Evolutionary conservation across 345 rosid species (phyloP), one percentile per base, ranked within the genome.

Genomic region (Rhodamnia argentea): DNA sequence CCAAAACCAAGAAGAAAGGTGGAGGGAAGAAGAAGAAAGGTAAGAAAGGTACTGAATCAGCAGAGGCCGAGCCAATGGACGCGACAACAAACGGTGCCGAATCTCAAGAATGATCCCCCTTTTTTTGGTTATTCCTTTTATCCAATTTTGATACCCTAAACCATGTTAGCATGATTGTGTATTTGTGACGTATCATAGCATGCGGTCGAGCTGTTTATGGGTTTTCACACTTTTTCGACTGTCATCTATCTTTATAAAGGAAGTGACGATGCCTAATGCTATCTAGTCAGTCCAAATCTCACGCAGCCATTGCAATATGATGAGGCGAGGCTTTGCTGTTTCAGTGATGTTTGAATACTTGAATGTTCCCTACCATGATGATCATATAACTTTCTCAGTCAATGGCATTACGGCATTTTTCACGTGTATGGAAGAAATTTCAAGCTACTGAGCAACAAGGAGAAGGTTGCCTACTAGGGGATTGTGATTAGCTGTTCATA

Each of bases 1-100:
- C 92, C 55, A 98, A 95, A 88, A 94, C 96, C 83, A 98, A 98
- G 94, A 98, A 95, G 92, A 95, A 93, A 57, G 98, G 98, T 85
- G 99, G 99, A 83, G 99, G 99, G 86, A 96, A 95, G 93, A 98
- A 95, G 94, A 98, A 98, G 95, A 98, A 98, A 94, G 99, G 94
- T 62, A 95, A 95, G 94, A 95, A 93, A 89, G 95, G 94, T 59
- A 88, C 91, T 3, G 98, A 92, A 59, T 90, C 92, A 78, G 86
- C 97, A 23, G 88, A 90, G 85, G 92, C 90, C 2, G 96, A 93
- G 90, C 94, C 95, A 4, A 92, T 93, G 93, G 98, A 94, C 75
- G 92, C 90, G 83, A 52, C 92, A 4, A 87, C 93, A 84, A 91
- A 91, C 37, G 94, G 91, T 75, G 91, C 87, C 52, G 90, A 89